phyloP scores from a whole-genome alignment of 2,329 filamentous ascomycete genomes.

The Whalleya microplaca region DNA sequence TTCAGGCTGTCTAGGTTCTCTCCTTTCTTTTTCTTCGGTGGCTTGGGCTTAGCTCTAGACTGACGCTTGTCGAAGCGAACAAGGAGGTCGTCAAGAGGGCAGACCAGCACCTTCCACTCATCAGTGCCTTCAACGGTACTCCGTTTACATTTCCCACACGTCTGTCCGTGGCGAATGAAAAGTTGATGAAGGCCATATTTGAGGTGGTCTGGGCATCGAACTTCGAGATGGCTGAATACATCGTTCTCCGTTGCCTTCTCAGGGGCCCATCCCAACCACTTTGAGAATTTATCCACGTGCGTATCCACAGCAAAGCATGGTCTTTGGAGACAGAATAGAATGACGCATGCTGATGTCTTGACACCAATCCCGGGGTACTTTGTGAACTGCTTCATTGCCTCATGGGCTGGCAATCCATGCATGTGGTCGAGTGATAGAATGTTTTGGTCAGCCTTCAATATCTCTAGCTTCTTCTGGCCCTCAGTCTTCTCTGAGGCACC shows the following conservation, averaged over 20 bases:
- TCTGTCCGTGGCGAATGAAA: slow-evolving; percentile 57
- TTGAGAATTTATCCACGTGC: slow-evolving; percentile 56
- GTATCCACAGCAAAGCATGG: slow-evolving; percentile 63
- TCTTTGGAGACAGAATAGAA: slow-evolving; percentile 58
- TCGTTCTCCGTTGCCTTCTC: slow-evolving; percentile 48
- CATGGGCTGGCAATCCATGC: slow-evolving; percentile 47
- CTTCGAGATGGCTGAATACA: slow-evolving; percentile 57
- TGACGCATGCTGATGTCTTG: slow-evolving; percentile 60
- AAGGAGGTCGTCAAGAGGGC: slow-evolving; percentile 48
- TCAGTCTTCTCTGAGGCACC: slow-evolving; percentile 44
- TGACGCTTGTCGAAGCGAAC: slow-evolving; percentile 38
- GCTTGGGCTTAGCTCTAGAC: slow-evolving; percentile 23
- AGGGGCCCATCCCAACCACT: slow-evolving; percentile 61
- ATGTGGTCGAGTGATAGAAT: slow-evolving; percentile 62
- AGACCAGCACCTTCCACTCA: slow-evolving; percentile 61
- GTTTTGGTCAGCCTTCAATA: slow-evolving; percentile 58
- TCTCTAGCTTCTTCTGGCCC: slow-evolving; percentile 59
- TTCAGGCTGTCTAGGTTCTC: not conserved
- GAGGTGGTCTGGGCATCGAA: slow-evolving; percentile 53
- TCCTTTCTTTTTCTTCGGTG: slow-evolving; percentile 10
- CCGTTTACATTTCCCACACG: slow-evolving; percentile 50
- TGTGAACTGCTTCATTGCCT: slow-evolving; percentile 55
- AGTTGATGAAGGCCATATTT: slow-evolving; percentile 61
- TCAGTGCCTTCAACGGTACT: slow-evolving; percentile 61
- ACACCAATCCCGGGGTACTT: slow-evolving; percentile 58